Evolutionary conservation across 768 basidiomycete genomes (phyloP).

Genomic region (Kwoniella dejecticola): DNA sequence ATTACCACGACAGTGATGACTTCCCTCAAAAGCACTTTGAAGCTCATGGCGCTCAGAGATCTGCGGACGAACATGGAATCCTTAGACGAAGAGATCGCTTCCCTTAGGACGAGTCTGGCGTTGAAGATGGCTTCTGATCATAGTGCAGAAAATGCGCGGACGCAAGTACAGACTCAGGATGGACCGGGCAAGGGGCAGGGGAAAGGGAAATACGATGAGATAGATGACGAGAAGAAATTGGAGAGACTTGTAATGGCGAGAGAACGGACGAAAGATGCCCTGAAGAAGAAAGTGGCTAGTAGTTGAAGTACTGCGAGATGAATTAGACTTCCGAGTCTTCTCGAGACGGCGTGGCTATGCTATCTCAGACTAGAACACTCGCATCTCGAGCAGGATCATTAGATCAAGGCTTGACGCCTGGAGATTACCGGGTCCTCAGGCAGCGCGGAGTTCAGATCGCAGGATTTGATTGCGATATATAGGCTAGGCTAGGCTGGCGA

Average conservation of each 20-base stretch:
- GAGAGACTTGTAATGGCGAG: conserved; percentile 40
- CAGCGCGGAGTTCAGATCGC: no score
- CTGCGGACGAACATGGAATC: conserved; percentile 29
- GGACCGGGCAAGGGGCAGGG: not conserved
- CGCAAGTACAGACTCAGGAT: not conserved
- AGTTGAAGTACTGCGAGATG: no score
- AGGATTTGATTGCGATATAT: no score
- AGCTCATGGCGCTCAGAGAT: conserved; percentile 30
- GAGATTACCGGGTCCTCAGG: no score
- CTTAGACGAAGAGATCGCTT: conserved; percentile 41
- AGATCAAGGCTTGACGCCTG: no score
- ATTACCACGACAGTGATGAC: conserved; percentile 43
- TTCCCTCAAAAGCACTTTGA: conserved; percentile 26
- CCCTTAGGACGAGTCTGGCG: conserved; percentile 27
- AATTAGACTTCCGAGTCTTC: no score
- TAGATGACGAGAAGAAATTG: conserved; percentile 37
- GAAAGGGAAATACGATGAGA: conserved; percentile 33
- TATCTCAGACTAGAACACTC: no score
- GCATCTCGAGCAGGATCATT: no score
- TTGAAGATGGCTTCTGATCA: no score
- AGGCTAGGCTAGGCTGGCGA: no score
- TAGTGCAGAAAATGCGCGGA: not conserved
- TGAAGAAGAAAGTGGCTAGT: conserved; percentile 24
- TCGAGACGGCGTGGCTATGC: no score
- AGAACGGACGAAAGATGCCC: conserved; percentile 33